These are phyloP conservation scores for Mortierella sp. DNA, from an alignment of 371 early-diverging fungal genomes.

Conservation along the genomic window DNA sequence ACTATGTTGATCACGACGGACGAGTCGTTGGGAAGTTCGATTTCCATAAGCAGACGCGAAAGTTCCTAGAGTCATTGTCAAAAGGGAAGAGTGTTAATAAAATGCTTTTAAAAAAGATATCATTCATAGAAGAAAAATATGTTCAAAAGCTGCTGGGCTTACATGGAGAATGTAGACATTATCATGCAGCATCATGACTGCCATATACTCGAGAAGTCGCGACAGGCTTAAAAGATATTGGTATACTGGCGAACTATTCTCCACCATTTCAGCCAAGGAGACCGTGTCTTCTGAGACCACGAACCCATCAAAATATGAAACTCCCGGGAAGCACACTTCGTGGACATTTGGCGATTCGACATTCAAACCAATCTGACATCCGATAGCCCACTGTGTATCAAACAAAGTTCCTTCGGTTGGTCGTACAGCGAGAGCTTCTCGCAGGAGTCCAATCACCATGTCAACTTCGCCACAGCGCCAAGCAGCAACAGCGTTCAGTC, in stretches of 20 bases:
- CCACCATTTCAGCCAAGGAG: conserved; percentile 44
- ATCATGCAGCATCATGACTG: conserved; percentile 52
- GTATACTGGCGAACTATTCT: conserved; percentile 46
- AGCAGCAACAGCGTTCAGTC: conserved; percentile 53
- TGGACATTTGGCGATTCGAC: conserved; percentile 11
- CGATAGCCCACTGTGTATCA: conserved; percentile 36
- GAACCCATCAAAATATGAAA: conserved; percentile 44
- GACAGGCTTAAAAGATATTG: conserved; percentile 49
- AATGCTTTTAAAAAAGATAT: background rate
- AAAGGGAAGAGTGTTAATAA: too few relatives aligned
- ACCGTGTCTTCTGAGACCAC: conserved; percentile 49
- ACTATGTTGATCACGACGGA: conserved; percentile 52
- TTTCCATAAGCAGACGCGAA: conserved; percentile 53
- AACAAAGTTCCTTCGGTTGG: conserved; percentile 11
- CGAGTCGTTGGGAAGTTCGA: conserved; percentile 41
- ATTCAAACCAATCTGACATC: conserved; percentile 24
- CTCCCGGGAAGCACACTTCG: conserved; percentile 7
- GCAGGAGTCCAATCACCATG: conserved; percentile 29
- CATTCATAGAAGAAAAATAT: background rate
- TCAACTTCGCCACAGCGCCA: conserved; percentile 55
- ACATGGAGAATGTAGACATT: conserved; percentile 49
- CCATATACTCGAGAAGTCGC: conserved; percentile 52
- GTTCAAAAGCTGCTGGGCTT: conserved; percentile 8
- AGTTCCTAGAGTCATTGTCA: conserved; percentile 38
- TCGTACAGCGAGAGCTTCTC: conserved; percentile 16